Conservation (phyloP, 768 basidiomycete species). For the Lenzites betulinus region DNA sequence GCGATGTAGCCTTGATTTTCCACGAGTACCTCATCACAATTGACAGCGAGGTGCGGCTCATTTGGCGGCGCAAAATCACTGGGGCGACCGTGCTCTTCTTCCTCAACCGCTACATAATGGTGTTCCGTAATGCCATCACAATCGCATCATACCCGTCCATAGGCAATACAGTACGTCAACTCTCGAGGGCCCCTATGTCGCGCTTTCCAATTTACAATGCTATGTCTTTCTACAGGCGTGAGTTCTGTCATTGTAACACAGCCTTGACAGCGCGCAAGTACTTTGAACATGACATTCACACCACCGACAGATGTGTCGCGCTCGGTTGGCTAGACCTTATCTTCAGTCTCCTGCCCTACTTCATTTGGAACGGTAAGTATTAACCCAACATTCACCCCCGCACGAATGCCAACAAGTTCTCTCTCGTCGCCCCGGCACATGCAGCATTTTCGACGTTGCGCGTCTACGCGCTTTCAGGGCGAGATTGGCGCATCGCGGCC, state of each 20-base stretch:
- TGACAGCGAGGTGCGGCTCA: conserved; percentile 3
- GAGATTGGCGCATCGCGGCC: conserved; percentile 1
- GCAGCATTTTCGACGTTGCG: conserved; percentile 18
- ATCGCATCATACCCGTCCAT: background rate
- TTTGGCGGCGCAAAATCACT: conserved; percentile 19
- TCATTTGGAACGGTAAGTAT: background rate
- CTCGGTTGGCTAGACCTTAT: conserved; percentile 2
- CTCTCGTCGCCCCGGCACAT: no score
- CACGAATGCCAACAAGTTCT: background rate
- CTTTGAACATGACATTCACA: no score
- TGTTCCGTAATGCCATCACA: background rate
- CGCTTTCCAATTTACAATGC: background rate
- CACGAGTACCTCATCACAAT: conserved; percentile 20
- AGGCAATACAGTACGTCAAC: background rate
- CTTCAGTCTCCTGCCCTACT: conserved; percentile 4
- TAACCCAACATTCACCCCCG: no score
- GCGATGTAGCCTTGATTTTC: conserved; percentile 1
- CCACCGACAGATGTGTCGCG: background rate
- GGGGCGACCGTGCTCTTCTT: conserved; percentile 16
- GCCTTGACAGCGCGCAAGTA: background rate
- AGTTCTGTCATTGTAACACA: background rate
- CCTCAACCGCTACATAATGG: conserved; percentile 16
- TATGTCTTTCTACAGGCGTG: background rate
- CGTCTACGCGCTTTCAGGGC: conserved; percentile 9
- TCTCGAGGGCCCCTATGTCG: background rate